Conservation (phyloP, 208 protist species). For the Crithidia fasciculata region DNA sequence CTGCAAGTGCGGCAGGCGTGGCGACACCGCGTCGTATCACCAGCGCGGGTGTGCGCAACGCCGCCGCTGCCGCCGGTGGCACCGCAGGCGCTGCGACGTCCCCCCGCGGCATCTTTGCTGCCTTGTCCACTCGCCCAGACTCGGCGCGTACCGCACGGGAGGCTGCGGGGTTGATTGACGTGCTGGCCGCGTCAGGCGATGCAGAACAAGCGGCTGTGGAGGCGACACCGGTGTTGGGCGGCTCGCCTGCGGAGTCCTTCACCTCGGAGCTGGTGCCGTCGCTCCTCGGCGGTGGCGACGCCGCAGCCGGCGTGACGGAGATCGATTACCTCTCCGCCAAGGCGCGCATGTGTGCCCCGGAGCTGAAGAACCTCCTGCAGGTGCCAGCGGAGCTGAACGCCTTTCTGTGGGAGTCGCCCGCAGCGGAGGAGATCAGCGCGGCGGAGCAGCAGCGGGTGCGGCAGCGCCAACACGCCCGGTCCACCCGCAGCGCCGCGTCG, state of each 20-base stretch:
- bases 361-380: conserved; percentile 20
- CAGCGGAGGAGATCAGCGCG: conserved; percentile 2
- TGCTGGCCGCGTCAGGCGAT: background rate
- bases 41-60: no score
- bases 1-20: background rate
- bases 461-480: conserved; percentile 4
- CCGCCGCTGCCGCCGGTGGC: background rate
- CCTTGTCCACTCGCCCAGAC: background rate
- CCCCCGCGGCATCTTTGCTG: background rate
- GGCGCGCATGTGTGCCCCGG: conserved; percentile 8
- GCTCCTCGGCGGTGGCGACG: background rate
- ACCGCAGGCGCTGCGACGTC: background rate
- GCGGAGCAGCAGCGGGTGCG: conserved; percentile 9
- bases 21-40: background rate
- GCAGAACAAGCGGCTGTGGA: background rate
- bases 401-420: conserved; percentile 21
- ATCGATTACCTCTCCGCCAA: conserved; percentile 13
- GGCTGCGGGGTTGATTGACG: background rate
- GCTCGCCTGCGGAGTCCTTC: background rate
- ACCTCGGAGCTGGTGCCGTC: background rate
- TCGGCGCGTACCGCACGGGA: background rate
- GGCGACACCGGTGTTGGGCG: background rate
- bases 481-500: background rate
- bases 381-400: conserved; percentile 18
- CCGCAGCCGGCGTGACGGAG: background rate